A percentile compares a stretch with the other conserved stretches of the same genome.
These are phyloP conservation scores for Opeltia flavorubescens DNA, from an alignment of 495 filamentous ascomycete genomes.

Conservation along the genomic window DNA sequence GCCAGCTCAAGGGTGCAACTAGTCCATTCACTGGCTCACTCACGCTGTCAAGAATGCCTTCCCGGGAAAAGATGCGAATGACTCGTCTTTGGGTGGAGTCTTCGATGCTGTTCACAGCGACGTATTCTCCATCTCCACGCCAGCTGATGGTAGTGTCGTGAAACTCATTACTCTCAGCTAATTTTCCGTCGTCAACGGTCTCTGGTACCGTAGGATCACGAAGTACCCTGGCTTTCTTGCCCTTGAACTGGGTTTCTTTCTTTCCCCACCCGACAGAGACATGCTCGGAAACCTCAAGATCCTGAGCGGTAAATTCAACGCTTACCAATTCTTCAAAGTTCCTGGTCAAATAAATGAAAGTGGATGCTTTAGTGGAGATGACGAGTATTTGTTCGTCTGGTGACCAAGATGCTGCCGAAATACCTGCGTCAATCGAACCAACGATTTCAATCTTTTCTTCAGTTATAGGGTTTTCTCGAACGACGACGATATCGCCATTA, in stretches of 20 bases:
- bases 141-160: conserved; percentile 61
- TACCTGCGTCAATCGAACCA: conserved; percentile 83
- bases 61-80: conserved; percentile 78
- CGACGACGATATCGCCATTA: conserved; percentile 77
- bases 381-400: conserved; percentile 86
- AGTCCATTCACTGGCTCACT: conserved; percentile 87
- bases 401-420: conserved; percentile 82
- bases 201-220: conserved; percentile 91
- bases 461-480: conserved; percentile 59
- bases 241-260: conserved; percentile 93
- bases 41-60: conserved; percentile 78
- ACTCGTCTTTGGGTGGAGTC: conserved; percentile 45
- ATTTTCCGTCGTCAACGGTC: conserved; percentile 69
- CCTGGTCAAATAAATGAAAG: conserved; percentile 83
- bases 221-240: conserved; percentile 77
- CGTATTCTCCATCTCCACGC: conserved; percentile 86
- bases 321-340: conserved; percentile 73
- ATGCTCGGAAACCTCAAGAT: conserved; percentile 80
- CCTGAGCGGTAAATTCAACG: conserved; percentile 53
- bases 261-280: conserved; percentile 98
- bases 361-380: conserved; percentile 63
- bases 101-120: conserved; percentile 72
- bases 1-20: conserved; percentile 79
- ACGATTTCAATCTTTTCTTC: conserved; percentile 79
- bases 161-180: conserved; percentile 55